Evolutionary conservation across 768 basidiomycete genomes (phyloP), one percentile per base, ranked within the genome.

Genomic region (Termitomyces sp.): DNA sequence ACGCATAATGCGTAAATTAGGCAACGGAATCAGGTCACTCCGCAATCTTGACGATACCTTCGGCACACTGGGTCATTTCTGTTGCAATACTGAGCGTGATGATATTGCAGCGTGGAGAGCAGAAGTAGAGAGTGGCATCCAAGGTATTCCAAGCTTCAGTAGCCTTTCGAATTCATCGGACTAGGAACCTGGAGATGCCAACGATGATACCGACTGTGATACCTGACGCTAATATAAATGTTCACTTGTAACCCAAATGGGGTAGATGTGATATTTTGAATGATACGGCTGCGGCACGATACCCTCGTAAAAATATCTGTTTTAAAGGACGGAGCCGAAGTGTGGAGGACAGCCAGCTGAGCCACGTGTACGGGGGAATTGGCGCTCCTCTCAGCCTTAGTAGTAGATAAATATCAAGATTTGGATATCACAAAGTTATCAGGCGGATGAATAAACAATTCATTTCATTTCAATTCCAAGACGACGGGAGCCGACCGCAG

Each of bases 31-130:
- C 4, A 46, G 29, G 26, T 51, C 59, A 12, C 26, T 60, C 7
- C 18, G 4, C n/a, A 28, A 52, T 34, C 44, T 60, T 36, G 45
- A 47, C 16, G 45, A 55, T 22, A 56, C 59, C 15, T 60, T 60
- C 29, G n/a, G 5, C 2, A 31, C 8, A n/a, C 33, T 33, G 6
- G n/a, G 4, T 50, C 4, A 2, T 33, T 29, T 28, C 26, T 60
- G 55, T 46, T 60, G 59, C 4, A 6, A 1, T 13, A 24, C 22
- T 5, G 26, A 15, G 22, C 28, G 12, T 18, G 44, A 34, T 22
- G 45, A 52, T 26, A 42, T 60, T 29, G 18, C 16, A 20, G 12
- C 5, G 36, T 60, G 59, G 59, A 60, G 34, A 39, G 22, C 2
- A 15, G 3, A 6, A 46, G 55, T 56, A 13, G 50, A 51, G 20